These are phyloP conservation scores for Gracilaria domingensis DNA, from an alignment of 23 red algal genomes.

Conservation along the genomic window DNA sequence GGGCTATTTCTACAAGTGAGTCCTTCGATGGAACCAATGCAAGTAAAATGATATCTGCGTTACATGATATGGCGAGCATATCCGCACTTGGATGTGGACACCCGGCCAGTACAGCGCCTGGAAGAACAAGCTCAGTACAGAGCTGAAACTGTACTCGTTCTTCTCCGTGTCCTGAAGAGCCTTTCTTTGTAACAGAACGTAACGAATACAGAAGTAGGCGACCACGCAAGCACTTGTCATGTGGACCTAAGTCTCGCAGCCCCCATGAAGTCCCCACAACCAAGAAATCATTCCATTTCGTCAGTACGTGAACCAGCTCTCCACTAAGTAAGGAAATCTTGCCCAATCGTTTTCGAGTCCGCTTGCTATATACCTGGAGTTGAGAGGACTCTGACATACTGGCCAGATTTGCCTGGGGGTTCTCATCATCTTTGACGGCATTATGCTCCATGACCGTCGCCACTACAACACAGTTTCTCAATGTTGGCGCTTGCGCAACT, in stretches of 20 bases:
- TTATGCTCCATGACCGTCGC: constrained; percentile 28
- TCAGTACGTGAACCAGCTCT: constrained; percentile 57
- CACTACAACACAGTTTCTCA: constrained; percentile 48
- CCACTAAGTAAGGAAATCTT: constrained; percentile 30
- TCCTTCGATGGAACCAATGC: constrained; percentile 16
- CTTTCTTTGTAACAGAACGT: background rate
- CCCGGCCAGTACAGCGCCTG: constrained; percentile 58
- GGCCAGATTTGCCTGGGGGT: background rate
- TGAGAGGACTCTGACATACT: constrained; percentile 27
- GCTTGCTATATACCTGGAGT: constrained; percentile 13
- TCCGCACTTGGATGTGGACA: constrained; percentile 43
- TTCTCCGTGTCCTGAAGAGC: constrained; percentile 17
- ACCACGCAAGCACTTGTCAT: constrained; percentile 18
- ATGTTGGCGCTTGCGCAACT: constrained; percentile 18
- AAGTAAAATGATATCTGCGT: constrained; percentile 61
- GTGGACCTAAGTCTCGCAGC: background rate
- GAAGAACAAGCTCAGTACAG: constrained; percentile 51
- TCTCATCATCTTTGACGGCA: background rate
- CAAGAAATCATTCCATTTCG: constrained; percentile 34
- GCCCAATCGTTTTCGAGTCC: constrained; percentile 8
- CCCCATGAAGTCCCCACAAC: constrained; percentile 67
- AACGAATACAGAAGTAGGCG: constrained; percentile 51
- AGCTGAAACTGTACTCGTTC: constrained; percentile 19
- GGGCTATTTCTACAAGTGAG: constrained; percentile 43
- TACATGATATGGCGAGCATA: constrained; percentile 59